Base-by-base conservation (phyloP, 2,329 filamentous ascomycete species). In the Magnaporthiopsis rhizophila region DNA sequence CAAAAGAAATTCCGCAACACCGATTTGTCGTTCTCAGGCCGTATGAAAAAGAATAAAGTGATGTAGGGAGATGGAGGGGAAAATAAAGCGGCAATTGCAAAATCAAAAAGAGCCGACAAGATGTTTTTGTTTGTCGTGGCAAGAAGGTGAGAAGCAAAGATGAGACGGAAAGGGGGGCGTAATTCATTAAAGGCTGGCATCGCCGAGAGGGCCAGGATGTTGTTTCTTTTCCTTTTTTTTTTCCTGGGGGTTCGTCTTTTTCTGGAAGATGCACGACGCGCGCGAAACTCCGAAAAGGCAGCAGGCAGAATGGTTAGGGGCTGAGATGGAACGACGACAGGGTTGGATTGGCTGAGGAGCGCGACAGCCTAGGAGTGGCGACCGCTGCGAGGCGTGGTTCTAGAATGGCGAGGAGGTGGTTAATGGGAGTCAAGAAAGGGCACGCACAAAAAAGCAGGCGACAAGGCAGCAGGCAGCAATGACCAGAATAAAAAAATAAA, bases 331-430 rank as follows among this genome's bases (percentile, higher is more conserved):
- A 58, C 30, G 18, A 9, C 21, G 45, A 24, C 9, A 13, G 21
- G 21, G 11, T 24, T n/a, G 21, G 21, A 24, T 24, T n/a, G 45
- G n/a, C 9, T n/a, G 30, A 58, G 56, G 9, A 34, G 24, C 12
- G 38, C 28, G 59, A 59, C n/a, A 18, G 26, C 45, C 45, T 53
- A 63, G 24, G 75, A 74, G 62, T 77, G 74, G 59, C 77, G 80
- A 68, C 81, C 82, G 69, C 80, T 83, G 66, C 80, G 79, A 61
- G 78, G 75, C 8, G 73, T 78, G 15, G 72, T 79, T 65, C 69
- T 72, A 45, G 62, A 30, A 21, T 11, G 12, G 13, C 12, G 45
- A 1, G 7, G 3, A 6, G 45, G 6, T 4, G 6, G 32, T 65
- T 57, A 62, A 3, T 30, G 4, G 4, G 63, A 26, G 5, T 21